These are phyloP conservation scores for Solanum gracilifrons DNA, from an alignment of 257 asterid species.

Conservation along the genomic window DNA sequence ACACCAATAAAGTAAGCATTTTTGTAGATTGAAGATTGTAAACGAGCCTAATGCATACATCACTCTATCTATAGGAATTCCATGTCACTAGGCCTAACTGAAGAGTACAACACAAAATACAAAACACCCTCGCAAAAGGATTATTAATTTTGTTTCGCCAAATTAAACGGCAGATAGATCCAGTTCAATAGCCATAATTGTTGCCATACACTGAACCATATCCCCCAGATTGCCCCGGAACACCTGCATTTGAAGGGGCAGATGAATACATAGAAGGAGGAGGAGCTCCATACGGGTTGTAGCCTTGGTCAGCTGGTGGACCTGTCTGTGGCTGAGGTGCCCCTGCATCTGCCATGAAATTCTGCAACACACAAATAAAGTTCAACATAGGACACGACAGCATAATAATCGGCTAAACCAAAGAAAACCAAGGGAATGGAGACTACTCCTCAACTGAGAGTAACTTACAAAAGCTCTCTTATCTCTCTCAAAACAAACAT, in stretches of 20 bases:
- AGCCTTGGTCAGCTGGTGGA: constrained; percentile 46
- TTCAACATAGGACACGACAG: neutral
- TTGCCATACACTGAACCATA: constrained; percentile 64
- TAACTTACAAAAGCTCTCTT: neutral
- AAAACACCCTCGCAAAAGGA: neutral
- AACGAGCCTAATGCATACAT: neutral
- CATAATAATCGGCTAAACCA: neutral
- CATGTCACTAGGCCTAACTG: neutral
- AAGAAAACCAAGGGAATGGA: neutral
- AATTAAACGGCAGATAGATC: neutral
- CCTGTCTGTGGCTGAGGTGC: constrained; percentile 37
- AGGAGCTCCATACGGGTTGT: constrained; percentile 39
- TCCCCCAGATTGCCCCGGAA: constrained; percentile 52
- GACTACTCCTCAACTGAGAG: neutral
- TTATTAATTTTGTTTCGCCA: neutral
- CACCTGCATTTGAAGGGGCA: constrained; percentile 45
- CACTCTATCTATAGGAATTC: neutral
- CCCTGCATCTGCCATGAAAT: constrained; percentile 82
- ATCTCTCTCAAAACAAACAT: neutral
- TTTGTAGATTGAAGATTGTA: neutral
- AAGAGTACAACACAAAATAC: constrained; percentile 4
- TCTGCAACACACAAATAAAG: constrained; percentile 32
- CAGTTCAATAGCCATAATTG: constrained; percentile 61
- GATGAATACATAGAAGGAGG: constrained; percentile 38
- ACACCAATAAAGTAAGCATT: neutral